Conservation (phyloP, 192 early-diverging fungal species). For the Coemansia aciculifera region DNA sequence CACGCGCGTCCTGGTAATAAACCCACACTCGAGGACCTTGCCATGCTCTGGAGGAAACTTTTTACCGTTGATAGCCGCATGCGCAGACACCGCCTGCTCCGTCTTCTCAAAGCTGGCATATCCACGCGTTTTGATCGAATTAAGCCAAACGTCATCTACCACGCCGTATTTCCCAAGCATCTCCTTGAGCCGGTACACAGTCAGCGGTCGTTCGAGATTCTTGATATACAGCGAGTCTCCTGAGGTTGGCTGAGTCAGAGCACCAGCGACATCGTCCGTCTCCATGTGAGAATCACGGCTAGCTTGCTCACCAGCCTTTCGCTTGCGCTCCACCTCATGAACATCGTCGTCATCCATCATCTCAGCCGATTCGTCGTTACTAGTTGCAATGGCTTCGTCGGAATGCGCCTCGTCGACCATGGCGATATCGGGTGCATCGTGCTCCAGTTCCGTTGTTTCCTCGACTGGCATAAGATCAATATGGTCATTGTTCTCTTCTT, state of each 20-base stretch:
- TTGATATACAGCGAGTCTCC: slow-evolving; percentile 40
- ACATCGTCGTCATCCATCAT: slow-evolving; percentile 4
- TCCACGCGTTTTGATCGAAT: slow-evolving; percentile 52
- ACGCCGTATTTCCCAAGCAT: slow-evolving; percentile 30
- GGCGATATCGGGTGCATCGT: background rate
- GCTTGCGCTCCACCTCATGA: background rate
- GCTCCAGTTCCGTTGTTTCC: slow-evolving; percentile 11
- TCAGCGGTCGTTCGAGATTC: slow-evolving; percentile 47
- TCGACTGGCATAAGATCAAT: slow-evolving; percentile 32
- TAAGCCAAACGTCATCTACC: slow-evolving; percentile 40
- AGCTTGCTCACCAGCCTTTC: background rate
- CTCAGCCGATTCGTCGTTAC: slow-evolving; percentile 2
- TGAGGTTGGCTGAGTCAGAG: background rate
- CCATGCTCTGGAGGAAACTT: slow-evolving; percentile 42
- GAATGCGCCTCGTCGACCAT: slow-evolving; percentile 2
- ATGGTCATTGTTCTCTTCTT: slow-evolving; percentile 19
- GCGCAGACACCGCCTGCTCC: slow-evolving; percentile 24
- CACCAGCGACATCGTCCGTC: slow-evolving; percentile 6
- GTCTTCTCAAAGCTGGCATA: slow-evolving; percentile 36
- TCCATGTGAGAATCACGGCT: background rate
- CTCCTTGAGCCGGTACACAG: slow-evolving; percentile 35
- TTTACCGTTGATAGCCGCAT: slow-evolving; percentile 29
- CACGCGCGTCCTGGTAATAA: slow-evolving; percentile 40
- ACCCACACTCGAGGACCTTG: slow-evolving; percentile 37
- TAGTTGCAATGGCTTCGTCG: background rate